phyloP scores from a whole-genome alignment of 495 filamentous ascomycete species.

The Penicillium coprophilum region DNA sequence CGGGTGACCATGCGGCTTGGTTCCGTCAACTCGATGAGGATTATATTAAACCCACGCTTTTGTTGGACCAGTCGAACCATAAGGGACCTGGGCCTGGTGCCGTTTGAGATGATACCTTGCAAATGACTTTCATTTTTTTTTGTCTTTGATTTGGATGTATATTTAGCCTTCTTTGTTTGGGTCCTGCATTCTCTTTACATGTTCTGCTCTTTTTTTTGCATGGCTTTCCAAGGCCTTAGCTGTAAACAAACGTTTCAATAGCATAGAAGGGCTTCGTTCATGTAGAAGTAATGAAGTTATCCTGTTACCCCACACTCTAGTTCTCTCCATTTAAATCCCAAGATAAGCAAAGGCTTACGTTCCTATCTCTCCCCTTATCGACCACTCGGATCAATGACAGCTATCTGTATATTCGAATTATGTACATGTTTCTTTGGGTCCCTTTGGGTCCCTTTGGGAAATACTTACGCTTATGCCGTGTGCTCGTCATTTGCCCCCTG shows the following conservation, averaged over 20 bases:
- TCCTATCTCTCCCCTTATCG: constrained; percentile 8
- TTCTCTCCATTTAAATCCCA: background rate
- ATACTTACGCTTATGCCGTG: background rate
- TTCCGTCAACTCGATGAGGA: constrained; percentile 94
- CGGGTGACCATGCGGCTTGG: constrained; percentile 86
- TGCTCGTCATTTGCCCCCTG: background rate
- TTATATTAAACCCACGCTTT: constrained; percentile 89
- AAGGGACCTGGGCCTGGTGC: constrained; percentile 45
- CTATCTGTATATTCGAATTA: background rate
- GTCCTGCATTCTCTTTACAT: constrained; percentile 19
- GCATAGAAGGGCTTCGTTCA: background rate
- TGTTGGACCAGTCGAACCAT: constrained; percentile 71
- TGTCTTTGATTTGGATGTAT: constrained; percentile 25
- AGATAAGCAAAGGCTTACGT: constrained; percentile 5
- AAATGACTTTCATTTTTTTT: constrained; percentile 13
- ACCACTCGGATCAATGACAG: background rate
- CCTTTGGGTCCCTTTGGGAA: too few species aligned
- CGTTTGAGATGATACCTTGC: constrained; percentile 34
- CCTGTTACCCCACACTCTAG: background rate
- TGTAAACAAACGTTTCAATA: background rate
- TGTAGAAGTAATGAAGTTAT: background rate
- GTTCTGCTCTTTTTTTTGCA: constrained; percentile 1
- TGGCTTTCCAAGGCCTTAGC: constrained; percentile 3
- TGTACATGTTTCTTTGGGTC: background rate
- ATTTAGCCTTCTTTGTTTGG: constrained; percentile 30